Conservation (phyloP, 352 stramenopile genomes). For the Globisporangium rhizosaccharum region DNA sequence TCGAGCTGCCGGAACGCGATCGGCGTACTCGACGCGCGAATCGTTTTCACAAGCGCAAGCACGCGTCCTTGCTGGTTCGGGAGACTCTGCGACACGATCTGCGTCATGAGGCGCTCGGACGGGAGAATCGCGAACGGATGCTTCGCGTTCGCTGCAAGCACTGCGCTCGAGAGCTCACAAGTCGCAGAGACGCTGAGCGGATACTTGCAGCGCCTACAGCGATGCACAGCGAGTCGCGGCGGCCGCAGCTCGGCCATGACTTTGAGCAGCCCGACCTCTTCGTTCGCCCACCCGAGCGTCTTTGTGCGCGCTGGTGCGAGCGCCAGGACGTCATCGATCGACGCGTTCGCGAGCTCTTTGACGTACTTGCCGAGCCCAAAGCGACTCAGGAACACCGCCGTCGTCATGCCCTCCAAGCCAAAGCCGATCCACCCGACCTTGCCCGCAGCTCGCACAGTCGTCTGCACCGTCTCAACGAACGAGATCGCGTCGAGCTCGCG, state of each 20-base stretch:
- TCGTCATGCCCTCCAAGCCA: constrained; percentile 67
- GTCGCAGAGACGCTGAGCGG: constrained; percentile 22
- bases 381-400: constrained; percentile 42
- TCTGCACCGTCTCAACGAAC: constrained; percentile 36
- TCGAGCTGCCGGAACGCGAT: constrained; percentile 74
- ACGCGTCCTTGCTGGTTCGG: constrained; percentile 72
- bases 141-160: constrained; percentile 17
- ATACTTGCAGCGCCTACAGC: constrained; percentile 12
- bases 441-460: constrained; percentile 7
- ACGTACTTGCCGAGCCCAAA: constrained; percentile 56
- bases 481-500: constrained; percentile 32
- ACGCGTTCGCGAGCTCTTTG: constrained; percentile 20
- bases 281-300: constrained; percentile 48
- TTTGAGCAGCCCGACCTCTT: constrained; percentile 42
- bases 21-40: constrained; percentile 44
- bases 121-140: constrained; percentile 62
- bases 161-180: constrained; percentile 9
- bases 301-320: constrained; percentile 33
- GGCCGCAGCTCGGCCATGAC: constrained; percentile 15
- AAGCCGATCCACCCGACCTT: constrained; percentile 56
- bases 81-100: constrained; percentile 54
- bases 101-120: constrained; percentile 36
- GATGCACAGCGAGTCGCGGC: neutral
- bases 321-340: constrained; percentile 24
- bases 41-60: constrained; percentile 37